A percentile compares a stretch with the other conserved stretches of the same genome.
phyloP scores from a whole-genome alignment of 805 yeast species.

The Candida easanensis region DNA sequence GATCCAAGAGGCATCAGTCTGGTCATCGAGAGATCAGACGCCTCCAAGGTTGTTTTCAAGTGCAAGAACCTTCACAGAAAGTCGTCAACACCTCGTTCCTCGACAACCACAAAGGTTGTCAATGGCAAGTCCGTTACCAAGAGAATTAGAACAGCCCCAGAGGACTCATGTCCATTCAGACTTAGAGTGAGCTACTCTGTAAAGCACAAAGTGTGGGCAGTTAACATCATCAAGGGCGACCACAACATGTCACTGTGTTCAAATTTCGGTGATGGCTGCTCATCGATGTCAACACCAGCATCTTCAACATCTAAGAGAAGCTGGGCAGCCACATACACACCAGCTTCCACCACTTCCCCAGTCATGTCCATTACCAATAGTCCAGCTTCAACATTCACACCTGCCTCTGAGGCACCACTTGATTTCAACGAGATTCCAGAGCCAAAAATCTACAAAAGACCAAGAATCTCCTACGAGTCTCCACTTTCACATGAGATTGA shows the following conservation, averaged over 20 bases:
- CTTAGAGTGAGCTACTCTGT: conserved; percentile 28
- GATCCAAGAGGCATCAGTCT: conserved; percentile 23
- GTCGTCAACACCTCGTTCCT: conserved; percentile 16
- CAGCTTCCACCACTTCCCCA: conserved; percentile 24
- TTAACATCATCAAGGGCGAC: conserved; percentile 25
- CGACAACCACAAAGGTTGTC: conserved; percentile 8
- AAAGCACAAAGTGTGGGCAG: conserved; percentile 25
- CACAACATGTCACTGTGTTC: conserved; percentile 25
- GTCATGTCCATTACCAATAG: conserved; percentile 11
- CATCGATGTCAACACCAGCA: conserved; percentile 13
- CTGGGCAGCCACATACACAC: conserved; percentile 22
- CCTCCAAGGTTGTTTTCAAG: conserved; percentile 31
- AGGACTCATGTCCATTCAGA: conserved; percentile 30
- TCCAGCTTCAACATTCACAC: conserved; percentile 14
- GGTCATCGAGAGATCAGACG: conserved; percentile 33
- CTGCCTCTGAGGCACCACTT: conserved; percentile 16
- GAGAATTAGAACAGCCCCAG: conserved; percentile 23
- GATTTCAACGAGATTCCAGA: conserved; percentile 8
- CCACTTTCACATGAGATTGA: conserved; percentile 21
- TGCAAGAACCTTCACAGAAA: conserved; percentile 31
- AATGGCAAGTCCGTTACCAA: conserved; percentile 16
- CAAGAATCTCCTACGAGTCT: conserved; percentile 16
- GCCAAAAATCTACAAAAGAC: conserved; percentile 10
- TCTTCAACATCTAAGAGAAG: conserved; percentile 20
- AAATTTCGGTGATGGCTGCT: conserved; percentile 22